Evolutionary conservation across 768 basidiomycete genomes (phyloP), one percentile per base, ranked within the genome.

Genomic region (Artomyces pyxidatus): DNA sequence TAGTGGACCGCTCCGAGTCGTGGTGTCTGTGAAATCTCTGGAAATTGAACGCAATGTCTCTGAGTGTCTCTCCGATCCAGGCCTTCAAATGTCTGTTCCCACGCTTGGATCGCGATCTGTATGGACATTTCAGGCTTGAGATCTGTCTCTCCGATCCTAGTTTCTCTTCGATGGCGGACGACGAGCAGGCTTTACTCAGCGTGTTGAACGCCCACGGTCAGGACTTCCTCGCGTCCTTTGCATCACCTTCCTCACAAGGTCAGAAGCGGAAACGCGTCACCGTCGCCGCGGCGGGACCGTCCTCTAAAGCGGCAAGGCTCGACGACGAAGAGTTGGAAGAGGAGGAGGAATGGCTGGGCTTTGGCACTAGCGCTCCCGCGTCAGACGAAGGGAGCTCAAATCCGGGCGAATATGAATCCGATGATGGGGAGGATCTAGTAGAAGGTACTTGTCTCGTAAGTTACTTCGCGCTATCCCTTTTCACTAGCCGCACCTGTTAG

Each of bases 201-300:
- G 49, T 70, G 41, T 58, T 78, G 21, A 62, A 78, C 45, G 68
- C 68, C 37, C 73, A 75, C 30, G 76, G 76, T 1, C 68, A 68
- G 55, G 63, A 63, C 17, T 79, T 78, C 49, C 54, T 78, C 25
- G 54, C 56, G 26, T 67, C 68, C 3, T 79, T 78, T 44, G 60
- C 63, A 29, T 42, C 59, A 16, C 54, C 61, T 6, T 27, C 37
- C 47, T 38, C 35, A 56, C 60, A 56, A 48, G 60, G 52, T 56
- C 65, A 56, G 49, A 51, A 43, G 48, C 43, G 27, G 26, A 48
- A 50, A 41, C 38, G 26, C 46, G 26, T 42, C 5, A 22, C n/a
- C 14, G 27, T 6, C 27, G 40, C 12, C 8, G 28, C 27, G 16
- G 11, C 26, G 27, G 27, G 35, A 23, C 49, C 28, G 26, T 25